Conservation (phyloP, 2,329 filamentous ascomycete species). For the Podosphaera fusca region DNA sequence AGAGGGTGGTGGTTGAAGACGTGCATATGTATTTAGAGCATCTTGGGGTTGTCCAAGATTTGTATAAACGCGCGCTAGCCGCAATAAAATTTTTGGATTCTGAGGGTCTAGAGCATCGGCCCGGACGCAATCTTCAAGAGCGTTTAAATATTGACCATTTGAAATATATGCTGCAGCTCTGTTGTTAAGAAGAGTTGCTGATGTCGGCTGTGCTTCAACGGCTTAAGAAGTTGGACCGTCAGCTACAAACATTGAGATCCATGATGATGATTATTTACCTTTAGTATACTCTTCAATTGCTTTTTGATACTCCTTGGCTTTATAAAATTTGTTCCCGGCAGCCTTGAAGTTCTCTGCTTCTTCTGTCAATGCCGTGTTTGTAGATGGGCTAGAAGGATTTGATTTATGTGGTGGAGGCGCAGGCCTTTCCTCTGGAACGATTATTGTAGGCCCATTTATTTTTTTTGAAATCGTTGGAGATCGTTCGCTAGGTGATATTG, state of each 20-base stretch:
- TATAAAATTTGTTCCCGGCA: constrained; percentile 90
- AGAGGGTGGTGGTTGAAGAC: constrained; percentile 58
- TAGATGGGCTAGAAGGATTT: constrained; percentile 33
- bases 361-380: constrained; percentile 24
- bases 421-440: constrained; percentile 24
- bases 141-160: constrained; percentile 52
- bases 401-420: constrained; percentile 51
- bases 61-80: constrained; percentile 75
- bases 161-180: constrained; percentile 87
- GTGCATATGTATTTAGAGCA: constrained; percentile 58
- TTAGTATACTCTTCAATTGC: constrained; percentile 89
- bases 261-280: constrained; percentile 29
- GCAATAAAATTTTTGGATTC: constrained; percentile 71
- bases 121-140: constrained; percentile 65
- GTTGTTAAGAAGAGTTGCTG: constrained; percentile 81
- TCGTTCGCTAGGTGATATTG: background rate
- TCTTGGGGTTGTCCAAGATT: constrained; percentile 69
- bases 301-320: constrained; percentile 69
- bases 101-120: constrained; percentile 65
- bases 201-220: constrained; percentile 65
- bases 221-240: constrained; percentile 29
- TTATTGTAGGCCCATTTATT: constrained; percentile 15
- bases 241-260: constrained; percentile 2
- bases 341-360: constrained; percentile 85
- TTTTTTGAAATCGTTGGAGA: constrained; percentile 12